These are phyloP conservation scores for Recurvomyces mirabilis DNA, from an alignment of 495 filamentous ascomycete species.

Conservation along the genomic window DNA sequence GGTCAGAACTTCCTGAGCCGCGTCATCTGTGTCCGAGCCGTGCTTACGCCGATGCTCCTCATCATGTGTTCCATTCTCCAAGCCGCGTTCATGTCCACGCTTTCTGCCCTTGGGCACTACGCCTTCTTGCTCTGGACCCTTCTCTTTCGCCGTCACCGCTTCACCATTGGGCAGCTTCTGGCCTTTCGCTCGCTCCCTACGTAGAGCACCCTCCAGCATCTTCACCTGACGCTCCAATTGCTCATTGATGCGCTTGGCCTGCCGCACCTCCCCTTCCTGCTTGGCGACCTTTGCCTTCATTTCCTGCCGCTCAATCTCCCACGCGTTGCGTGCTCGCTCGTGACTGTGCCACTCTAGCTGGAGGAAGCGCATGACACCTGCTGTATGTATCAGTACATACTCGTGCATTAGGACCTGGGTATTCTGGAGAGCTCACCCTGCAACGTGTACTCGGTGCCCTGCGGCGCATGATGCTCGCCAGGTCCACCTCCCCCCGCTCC, in stretches of 20 bases:
- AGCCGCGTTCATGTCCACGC: background rate
- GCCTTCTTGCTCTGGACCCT: constrained; percentile 18
- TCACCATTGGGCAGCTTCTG: constrained; percentile 27
- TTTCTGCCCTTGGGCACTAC: constrained; percentile 15
- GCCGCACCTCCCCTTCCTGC: constrained; percentile 77
- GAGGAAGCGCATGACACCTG: constrained; percentile 98
- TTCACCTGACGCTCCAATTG: constrained; percentile 78
- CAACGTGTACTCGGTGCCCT: constrained; percentile 91
- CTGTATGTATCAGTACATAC: background rate
- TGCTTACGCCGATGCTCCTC: constrained; percentile 5
- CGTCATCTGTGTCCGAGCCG: background rate
- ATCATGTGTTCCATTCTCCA: background rate
- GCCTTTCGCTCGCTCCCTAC: constrained; percentile 50
- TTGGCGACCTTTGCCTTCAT: constrained; percentile 98
- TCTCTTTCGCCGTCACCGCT: background rate
- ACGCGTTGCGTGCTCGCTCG: constrained; percentile 93
- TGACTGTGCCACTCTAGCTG: constrained; percentile 99
- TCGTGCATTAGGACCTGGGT: constrained; percentile 8
- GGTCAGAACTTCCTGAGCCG: constrained; percentile 9
- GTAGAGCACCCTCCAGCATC: constrained; percentile 82
- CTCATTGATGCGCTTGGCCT: constrained; percentile 75
- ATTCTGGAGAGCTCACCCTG: constrained; percentile 53
- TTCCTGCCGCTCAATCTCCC: constrained; percentile 97
- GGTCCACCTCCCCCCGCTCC: background rate
- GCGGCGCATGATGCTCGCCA: constrained; percentile 15